Base-by-base conservation (phyloP, 1,284 basidiomycete genomes). In the Schizophyllum commune region DNA sequence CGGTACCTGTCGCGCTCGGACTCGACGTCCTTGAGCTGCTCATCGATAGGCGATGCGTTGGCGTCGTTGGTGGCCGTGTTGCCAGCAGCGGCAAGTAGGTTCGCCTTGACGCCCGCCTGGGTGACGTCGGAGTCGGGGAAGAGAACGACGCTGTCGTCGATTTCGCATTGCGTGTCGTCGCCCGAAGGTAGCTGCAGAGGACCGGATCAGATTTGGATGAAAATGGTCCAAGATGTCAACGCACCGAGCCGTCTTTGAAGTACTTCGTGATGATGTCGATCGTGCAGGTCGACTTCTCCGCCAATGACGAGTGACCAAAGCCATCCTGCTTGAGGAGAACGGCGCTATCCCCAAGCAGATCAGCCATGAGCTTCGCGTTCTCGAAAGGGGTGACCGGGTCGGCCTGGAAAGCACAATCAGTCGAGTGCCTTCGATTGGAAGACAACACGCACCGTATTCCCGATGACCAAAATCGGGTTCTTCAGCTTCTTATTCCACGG, bases 291-390 rank as follows among this genome's bases (percentile, higher is more conserved):
- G 39, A 47, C 39, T 47, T 47, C 39, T 47, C 39, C 13, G 39
- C 39, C 39, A 47, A 8, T 3, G 39, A 47, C 9, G 39, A 47
- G 39, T 47, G 39, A 8, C 57, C 57, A n/a, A 51, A 58, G n/a
- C 57, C 57, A 11, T 58, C 22, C 51, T 58, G 57, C 39, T 58
- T 47, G 8, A 58, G 15, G 19, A 58, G 32, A n/a, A 58, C 47
- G 17, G 57, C 57, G 20, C 39, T 58, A 22, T 58, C 57, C 8
- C 57, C 57, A 13, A 58, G 39, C 57, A 58, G 34, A 22, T 58
- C 57, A 11, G 39, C 57, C 32, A 58, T 47, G 39, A 52, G 47
- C 39, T 58, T 39, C 19, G 57, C 57, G 51, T 58, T 47, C 57
- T 58, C 21, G 39, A 58, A 58, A 15, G 57, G 57, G 3, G 57